Conservation (phyloP, 78 protist species). For the Ministeria vibrans region DNA sequence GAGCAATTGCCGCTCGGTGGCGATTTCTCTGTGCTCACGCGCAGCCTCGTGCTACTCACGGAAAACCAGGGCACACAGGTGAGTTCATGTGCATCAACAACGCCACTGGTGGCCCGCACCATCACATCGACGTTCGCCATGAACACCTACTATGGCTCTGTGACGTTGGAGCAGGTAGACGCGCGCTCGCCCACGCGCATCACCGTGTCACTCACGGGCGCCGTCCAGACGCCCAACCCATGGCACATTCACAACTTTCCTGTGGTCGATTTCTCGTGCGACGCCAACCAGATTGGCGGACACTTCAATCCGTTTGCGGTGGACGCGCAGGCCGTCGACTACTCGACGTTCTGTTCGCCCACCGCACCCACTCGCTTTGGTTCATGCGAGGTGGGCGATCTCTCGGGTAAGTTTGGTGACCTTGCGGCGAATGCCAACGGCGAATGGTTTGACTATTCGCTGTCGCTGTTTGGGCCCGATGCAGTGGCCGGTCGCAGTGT, state of each 20-base stretch:
- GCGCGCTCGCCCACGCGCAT: neutral
- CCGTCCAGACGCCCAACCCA: neutral
- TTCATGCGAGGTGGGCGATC: neutral
- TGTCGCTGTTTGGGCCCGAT: neutral
- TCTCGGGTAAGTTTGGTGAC: neutral
- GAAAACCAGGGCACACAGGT: neutral
- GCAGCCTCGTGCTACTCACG: neutral
- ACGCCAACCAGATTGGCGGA: neutral
- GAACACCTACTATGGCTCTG: too few species aligned
- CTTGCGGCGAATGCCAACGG: neutral
- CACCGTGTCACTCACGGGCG: neutral
- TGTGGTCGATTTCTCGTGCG: neutral
- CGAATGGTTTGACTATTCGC: neutral
- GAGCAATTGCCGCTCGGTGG: too few species aligned
- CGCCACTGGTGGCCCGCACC: neutral
- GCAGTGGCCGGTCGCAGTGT: neutral
- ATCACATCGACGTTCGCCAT: neutral
- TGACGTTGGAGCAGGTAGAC: neutral
- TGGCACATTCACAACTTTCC: neutral
- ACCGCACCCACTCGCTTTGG: neutral
- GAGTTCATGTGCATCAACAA: neutral
- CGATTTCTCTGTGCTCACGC: too few species aligned
- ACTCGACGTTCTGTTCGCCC: neutral
- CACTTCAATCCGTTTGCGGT: neutral
- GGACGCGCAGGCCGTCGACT: neutral